Conservation (phyloP, 495 filamentous ascomycete species). For the Pseudomonodictys pantanalensis region DNA sequence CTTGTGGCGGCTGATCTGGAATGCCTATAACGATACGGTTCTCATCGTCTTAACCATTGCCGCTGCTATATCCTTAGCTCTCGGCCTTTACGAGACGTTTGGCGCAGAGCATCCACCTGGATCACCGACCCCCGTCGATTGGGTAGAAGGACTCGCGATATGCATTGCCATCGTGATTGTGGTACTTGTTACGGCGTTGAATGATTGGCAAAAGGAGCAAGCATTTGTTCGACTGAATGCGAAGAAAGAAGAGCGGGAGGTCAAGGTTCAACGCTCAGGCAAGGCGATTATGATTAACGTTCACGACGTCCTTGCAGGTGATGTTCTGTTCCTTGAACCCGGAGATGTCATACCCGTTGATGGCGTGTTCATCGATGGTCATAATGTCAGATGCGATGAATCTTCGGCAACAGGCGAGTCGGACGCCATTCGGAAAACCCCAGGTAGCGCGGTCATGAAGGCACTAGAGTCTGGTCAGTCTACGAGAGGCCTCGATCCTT, state of each 20-base stretch:
- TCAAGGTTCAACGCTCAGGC: conserved; percentile 76
- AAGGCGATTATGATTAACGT: conserved; percentile 73
- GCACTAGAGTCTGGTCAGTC: conserved; percentile 70
- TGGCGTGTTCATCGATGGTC: conserved; percentile 41
- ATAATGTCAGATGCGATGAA: conserved; percentile 64
- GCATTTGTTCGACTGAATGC: conserved; percentile 48
- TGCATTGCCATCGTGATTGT: conserved; percentile 46
- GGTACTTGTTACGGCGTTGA: conserved; percentile 45
- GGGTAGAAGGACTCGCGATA: conserved; percentile 49
- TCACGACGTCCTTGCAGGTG: conserved; percentile 77
- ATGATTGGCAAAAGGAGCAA: conserved; percentile 48
- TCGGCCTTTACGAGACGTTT: conserved; percentile 69
- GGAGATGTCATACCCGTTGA: conserved; percentile 69
- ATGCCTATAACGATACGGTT: conserved; percentile 72
- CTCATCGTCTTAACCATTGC: conserved; percentile 75
- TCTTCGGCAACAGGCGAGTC: conserved; percentile 69
- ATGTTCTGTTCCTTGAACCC: conserved; percentile 77
- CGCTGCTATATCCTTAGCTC: conserved; percentile 73
- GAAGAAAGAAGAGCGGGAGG: conserved; percentile 52
- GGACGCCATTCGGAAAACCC: conserved; percentile 63
- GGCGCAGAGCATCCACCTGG: conserved; percentile 35
- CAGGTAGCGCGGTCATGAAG: conserved; percentile 72
- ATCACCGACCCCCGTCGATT: conserved; percentile 40
- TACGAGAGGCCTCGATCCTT: conserved; percentile 82
- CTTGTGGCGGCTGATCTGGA: conserved; percentile 72